Conservation (phyloP, 768 basidiomycete genomes). For the Leccinum longicurvipes region DNA sequence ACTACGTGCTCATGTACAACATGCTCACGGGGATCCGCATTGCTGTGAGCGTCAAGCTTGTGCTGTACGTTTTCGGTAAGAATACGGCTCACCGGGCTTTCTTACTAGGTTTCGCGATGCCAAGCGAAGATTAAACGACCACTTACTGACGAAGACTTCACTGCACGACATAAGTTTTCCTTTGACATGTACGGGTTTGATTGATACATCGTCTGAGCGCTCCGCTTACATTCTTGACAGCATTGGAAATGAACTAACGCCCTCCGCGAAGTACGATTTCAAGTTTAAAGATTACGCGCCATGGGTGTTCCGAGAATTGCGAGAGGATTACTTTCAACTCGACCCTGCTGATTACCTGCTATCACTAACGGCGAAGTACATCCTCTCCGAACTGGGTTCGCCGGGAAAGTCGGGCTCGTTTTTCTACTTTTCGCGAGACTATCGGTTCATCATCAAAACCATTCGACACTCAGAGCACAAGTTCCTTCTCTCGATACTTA, state of each 20-base stretch:
- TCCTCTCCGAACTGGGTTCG: conserved; percentile 94
- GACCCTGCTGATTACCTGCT: conserved; percentile 98
- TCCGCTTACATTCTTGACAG: conserved; percentile 37
- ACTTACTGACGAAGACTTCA: conserved; percentile 83
- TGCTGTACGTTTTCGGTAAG: not conserved
- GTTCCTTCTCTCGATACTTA: conserved; percentile 82
- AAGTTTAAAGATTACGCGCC: conserved; percentile 99
- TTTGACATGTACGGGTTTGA: conserved; percentile 81
- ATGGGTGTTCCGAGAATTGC: conserved; percentile 93
- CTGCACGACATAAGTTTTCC: conserved; percentile 87
- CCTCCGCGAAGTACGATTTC: conserved; percentile 97
- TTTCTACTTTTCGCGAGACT: conserved; percentile 98
- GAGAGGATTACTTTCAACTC: conserved; percentile 91
- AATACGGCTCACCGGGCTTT: conserved; percentile 2
- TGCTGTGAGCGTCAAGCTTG: conserved; percentile 53
- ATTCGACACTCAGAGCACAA: conserved; percentile 94
- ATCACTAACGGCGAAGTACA: conserved; percentile 95
- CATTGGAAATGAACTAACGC: conserved; percentile 96
- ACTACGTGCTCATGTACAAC: conserved; percentile 99
- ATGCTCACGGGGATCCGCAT: conserved; percentile 99
- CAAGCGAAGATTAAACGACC: conserved; percentile 91
- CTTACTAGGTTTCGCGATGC: conserved; percentile 80
- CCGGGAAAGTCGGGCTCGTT: conserved; percentile 98
- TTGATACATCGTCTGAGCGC: not conserved
- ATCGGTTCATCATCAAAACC: conserved; percentile 99